Evolutionary conservation across 2,329 filamentous ascomycete genomes (phyloP).

Genomic region (Zymoseptoria crescenta): DNA sequence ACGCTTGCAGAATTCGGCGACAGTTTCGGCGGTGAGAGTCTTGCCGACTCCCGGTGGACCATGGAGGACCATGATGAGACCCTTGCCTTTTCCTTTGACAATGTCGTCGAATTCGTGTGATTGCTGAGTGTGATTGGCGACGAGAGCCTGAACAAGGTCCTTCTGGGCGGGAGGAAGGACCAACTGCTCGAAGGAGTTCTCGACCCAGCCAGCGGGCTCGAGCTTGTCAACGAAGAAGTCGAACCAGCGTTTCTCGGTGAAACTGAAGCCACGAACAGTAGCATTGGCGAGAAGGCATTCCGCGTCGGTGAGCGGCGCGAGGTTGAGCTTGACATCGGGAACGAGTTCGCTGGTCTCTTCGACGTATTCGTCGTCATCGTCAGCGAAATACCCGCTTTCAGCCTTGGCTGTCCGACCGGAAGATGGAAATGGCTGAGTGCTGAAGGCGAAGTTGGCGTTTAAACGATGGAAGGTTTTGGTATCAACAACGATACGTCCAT

Average conservation of each 20-base stretch:
- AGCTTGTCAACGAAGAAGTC: constrained; percentile 31
- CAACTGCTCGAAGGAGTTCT: constrained; percentile 26
- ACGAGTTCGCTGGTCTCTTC: constrained; percentile 18
- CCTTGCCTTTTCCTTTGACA: constrained; percentile 34
- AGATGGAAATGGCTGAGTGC: constrained; percentile 17
- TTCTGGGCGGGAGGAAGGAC: constrained; percentile 27
- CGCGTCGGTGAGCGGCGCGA: constrained; percentile 21
- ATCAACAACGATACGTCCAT: constrained; percentile 25
- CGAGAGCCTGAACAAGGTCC: constrained; percentile 27
- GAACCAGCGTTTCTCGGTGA: constrained; percentile 30
- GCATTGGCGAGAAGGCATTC: constrained; percentile 28
- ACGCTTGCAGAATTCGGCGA: constrained; percentile 31
- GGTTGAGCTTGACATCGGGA: constrained; percentile 12
- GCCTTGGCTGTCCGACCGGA: neutral
- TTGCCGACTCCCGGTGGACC: constrained; percentile 36
- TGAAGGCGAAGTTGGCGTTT: constrained; percentile 19
- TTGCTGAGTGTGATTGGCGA: constrained; percentile 24
- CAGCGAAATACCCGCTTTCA: constrained; percentile 10
- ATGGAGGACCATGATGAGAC: constrained; percentile 32
- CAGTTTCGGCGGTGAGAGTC: constrained; percentile 34
- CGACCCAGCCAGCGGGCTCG: constrained; percentile 23
- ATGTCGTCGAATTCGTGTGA: constrained; percentile 25
- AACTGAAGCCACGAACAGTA: constrained; percentile 29
- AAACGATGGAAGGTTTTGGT: constrained; percentile 25
- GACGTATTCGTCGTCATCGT: constrained; percentile 13